Percentiles rank a stretch among this genome's conserved stretches.
These are phyloP conservation scores for Tetrapisispora namnaoensis DNA, from an alignment of 805 yeast genomes.

Conservation along the genomic window DNA sequence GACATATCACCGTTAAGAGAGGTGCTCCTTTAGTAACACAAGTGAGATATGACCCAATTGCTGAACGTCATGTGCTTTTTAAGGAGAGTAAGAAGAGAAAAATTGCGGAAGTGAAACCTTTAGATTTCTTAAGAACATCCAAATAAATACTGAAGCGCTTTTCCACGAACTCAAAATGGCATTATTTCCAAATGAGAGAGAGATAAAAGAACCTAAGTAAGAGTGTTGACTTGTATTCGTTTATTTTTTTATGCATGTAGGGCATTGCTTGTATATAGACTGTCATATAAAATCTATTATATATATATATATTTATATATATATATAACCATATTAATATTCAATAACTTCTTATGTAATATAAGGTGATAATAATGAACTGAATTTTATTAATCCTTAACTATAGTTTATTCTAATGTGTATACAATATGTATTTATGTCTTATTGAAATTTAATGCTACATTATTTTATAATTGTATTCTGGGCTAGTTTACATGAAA, in stretches of 20 bases:
- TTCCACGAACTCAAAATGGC: background rate
- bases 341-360: background rate
- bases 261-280: background rate
- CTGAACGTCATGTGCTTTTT: constrained; percentile 84
- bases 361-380: background rate
- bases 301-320: too few relatives aligned
- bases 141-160: background rate
- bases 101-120: constrained; percentile 43
- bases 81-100: constrained; percentile 83
- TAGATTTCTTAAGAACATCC: constrained; percentile 37
- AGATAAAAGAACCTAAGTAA: background rate
- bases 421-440: background rate
- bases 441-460: constrained; percentile 1
- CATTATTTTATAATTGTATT: background rate
- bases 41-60: constrained; percentile 80
- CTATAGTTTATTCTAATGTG: background rate
- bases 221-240: background rate
- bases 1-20: constrained; percentile 74
- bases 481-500: constrained; percentile 1
- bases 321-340: background rate
- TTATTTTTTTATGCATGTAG: background rate
- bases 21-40: constrained; percentile 70
- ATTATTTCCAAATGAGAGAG: background rate
- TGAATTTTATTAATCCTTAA: background rate
- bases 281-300: too few relatives aligned